Conservation (phyloP, 1,284 basidiomycete genomes). For the Anthracocystis setariae region DNA sequence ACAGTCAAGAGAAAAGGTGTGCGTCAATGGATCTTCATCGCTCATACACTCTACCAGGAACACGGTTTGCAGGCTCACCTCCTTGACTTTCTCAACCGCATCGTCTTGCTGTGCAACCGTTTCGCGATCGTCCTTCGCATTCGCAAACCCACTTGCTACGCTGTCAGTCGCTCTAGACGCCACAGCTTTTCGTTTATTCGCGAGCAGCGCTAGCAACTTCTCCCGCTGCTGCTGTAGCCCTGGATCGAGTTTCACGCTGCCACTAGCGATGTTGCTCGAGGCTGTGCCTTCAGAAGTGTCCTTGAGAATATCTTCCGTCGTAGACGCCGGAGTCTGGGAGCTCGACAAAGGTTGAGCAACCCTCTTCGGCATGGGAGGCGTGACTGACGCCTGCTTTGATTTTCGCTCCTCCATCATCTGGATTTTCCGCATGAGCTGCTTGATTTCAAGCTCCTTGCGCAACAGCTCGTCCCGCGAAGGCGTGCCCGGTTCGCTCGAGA, state of each 20-base stretch:
- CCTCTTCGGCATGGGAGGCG: slow-evolving; percentile 23
- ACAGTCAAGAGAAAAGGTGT: slow-evolving; percentile 2
- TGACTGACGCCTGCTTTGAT: slow-evolving; percentile 16
- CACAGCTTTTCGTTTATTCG: slow-evolving; percentile 22
- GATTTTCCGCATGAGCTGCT: slow-evolving; percentile 37
- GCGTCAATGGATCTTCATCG: slow-evolving; percentile 1
- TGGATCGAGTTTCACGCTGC: slow-evolving; percentile 19
- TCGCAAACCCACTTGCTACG: neutral
- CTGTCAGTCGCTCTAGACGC: neutral
- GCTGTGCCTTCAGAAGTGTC: neutral
- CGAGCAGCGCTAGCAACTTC: slow-evolving; percentile 28
- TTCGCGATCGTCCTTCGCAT: too few species aligned
- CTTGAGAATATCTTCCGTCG: neutral
- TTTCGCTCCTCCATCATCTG: slow-evolving; percentile 42
- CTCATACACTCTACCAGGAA: neutral
- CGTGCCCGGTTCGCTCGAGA: slow-evolving; percentile 9
- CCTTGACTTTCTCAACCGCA: neutral
- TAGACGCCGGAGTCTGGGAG: neutral
- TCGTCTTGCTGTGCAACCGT: too few species aligned
- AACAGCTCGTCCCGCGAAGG: slow-evolving; percentile 38
- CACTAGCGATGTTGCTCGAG: neutral
- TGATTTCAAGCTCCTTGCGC: slow-evolving; percentile 48
- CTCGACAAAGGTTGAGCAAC: neutral
- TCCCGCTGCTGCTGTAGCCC: slow-evolving; percentile 34
- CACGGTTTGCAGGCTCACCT: slow-evolving; percentile 15